phyloP scores from a whole-genome alignment of 1,284 basidiomycete genomes.

The Tranzscheliella williamsii region DNA sequence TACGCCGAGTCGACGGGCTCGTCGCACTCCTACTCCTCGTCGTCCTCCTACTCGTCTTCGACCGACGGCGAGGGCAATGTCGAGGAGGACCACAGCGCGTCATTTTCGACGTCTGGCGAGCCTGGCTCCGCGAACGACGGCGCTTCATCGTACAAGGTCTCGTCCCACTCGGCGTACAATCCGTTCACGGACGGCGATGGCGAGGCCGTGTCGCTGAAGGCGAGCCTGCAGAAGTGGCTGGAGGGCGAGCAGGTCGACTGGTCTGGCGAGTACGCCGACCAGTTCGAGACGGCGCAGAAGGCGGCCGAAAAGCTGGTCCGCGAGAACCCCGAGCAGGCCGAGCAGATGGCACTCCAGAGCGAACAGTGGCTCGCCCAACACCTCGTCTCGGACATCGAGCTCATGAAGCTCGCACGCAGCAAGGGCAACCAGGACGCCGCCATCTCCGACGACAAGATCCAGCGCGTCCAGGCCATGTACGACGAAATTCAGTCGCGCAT shows the following conservation, averaged over 20 bases:
- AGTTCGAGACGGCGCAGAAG: conserved; percentile 37
- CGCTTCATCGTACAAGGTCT: conserved; percentile 19
- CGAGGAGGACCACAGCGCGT: conserved; percentile 20
- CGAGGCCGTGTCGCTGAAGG: conserved; percentile 26
- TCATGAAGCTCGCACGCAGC: conserved; percentile 33
- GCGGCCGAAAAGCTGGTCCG: conserved; percentile 34
- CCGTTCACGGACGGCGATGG: not conserved
- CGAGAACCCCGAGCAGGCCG: conserved; percentile 38
- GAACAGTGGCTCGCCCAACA: conserved; percentile 47
- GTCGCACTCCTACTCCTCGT: conserved; percentile 18
- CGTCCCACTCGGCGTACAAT: conserved; percentile 2
- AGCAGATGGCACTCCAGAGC: conserved; percentile 42
- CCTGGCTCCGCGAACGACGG: conserved; percentile 1
- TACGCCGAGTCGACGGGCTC: conserved; percentile 1
- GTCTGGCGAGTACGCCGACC: conserved; percentile 28
- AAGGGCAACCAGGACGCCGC: conserved; percentile 20
- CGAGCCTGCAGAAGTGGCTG: conserved; percentile 43
- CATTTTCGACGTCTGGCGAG: conserved; percentile 18
- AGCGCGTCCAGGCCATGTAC: conserved; percentile 31
- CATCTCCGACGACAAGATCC: conserved; percentile 27
- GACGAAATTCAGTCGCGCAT: conserved; percentile 19
- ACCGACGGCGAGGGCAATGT: conserved; percentile 18
- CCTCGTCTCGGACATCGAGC: conserved; percentile 38
- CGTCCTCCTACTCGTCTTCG: conserved; percentile 21
- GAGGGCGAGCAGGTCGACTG: conserved; percentile 47